Percentiles rank a stretch among this genome's conserved stretches.
Conservation (phyloP, 1,284 basidiomycete species). For the Austropuccinia psidii region DNA sequence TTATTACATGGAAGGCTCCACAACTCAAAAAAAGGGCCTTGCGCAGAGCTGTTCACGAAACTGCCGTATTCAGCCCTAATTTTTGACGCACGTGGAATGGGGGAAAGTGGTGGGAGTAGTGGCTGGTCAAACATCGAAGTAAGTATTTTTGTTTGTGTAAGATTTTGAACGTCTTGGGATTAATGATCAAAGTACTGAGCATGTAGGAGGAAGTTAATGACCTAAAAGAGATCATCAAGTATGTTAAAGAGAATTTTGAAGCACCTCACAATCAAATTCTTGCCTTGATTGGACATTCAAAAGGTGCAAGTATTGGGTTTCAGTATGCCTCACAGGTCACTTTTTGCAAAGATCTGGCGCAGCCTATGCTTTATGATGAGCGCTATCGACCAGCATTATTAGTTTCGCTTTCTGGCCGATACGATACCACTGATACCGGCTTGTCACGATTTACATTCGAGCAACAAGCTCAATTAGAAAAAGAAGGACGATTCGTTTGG, state of each 20-base stretch:
- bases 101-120: slow-evolving; percentile 14
- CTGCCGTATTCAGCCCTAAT: slow-evolving; percentile 9
- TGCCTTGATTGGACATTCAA: slow-evolving; percentile 14
- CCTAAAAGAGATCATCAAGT: slow-evolving; percentile 4
- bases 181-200: not conserved
- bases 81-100: slow-evolving; percentile 23
- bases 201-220: slow-evolving; percentile 9
- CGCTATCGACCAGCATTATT: slow-evolving; percentile 3
- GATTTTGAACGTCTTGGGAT: not conserved
- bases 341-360: not conserved
- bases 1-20: slow-evolving; percentile 23
- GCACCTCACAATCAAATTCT: slow-evolving; percentile 6
- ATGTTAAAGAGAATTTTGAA: not conserved
- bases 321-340: not conserved
- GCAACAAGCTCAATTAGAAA: slow-evolving; percentile 9
- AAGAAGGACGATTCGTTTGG: slow-evolving; percentile 7
- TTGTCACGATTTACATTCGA: slow-evolving; percentile 10
- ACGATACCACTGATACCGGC: slow-evolving; percentile 6
- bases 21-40: not conserved
- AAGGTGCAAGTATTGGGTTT: slow-evolving; percentile 3
- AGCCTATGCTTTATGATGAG: slow-evolving; percentile 1
- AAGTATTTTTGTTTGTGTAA: not conserved
- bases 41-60: slow-evolving; percentile 3
- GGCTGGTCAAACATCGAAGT: slow-evolving; percentile 19
- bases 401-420: slow-evolving; percentile 2